A percentile compares a stretch with the other conserved stretches of the same genome.
Evolutionary conservation across 371 early-diverging fungal species (phyloP).

Genomic region (Mucor mucedo): DNA sequence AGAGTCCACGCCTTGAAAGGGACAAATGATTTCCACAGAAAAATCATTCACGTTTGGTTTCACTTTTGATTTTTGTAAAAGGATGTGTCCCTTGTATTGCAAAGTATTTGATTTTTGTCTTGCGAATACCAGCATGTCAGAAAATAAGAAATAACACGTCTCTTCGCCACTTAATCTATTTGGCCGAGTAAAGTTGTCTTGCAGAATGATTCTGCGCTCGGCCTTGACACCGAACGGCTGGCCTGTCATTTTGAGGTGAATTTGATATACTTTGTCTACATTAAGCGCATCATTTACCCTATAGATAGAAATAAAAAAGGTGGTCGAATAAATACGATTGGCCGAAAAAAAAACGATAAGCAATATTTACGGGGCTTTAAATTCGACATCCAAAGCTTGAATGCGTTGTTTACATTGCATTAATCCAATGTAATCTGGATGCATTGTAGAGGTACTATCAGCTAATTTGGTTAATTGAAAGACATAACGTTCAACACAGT

Average conservation of each 20-base stretch:
- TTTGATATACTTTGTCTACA: constrained; percentile 44
- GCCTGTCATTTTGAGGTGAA: constrained; percentile 36
- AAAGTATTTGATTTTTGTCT: constrained; percentile 34
- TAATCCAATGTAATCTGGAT: constrained; percentile 50
- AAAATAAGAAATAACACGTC: constrained; percentile 43
- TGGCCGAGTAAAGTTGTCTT: constrained; percentile 17
- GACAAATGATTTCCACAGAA: constrained; percentile 41
- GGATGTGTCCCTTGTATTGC: constrained; percentile 49
- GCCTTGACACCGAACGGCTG: constrained; percentile 44
- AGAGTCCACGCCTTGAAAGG: constrained; percentile 47
- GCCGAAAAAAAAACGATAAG: neutral
- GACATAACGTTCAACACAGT: constrained; percentile 36
- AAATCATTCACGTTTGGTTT: constrained; percentile 31
- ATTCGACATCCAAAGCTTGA: constrained; percentile 30
- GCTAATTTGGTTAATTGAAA: constrained; percentile 36
- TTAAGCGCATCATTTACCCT: constrained; percentile 43
- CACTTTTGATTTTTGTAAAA: constrained; percentile 38
- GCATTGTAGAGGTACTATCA: constrained; percentile 46
- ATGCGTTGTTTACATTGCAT: constrained; percentile 36
- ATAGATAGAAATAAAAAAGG: neutral
- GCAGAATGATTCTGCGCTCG: constrained; percentile 32
- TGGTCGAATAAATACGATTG: neutral
- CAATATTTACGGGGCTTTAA: constrained; percentile 22
- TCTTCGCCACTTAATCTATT: constrained; percentile 33
- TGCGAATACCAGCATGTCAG: constrained; percentile 46